A percentile compares a stretch with the other conserved stretches of the same genome.
These are phyloP conservation scores for Dryas alaskensis DNA, from an alignment of 306 rosid genomes.

Conservation along the genomic window DNA sequence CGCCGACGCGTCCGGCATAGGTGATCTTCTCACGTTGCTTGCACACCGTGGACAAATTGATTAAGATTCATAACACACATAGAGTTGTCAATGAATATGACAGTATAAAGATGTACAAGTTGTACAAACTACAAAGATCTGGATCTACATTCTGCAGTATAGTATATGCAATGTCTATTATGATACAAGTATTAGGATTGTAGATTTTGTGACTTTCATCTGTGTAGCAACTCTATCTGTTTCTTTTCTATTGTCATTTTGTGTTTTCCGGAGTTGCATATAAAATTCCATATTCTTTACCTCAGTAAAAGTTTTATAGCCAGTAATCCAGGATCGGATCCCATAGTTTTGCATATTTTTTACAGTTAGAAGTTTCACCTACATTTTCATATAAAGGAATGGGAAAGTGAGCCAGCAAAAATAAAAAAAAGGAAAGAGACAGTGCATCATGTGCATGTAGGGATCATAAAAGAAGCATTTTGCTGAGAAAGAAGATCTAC, in stretches of 20 bases:
- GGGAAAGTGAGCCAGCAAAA: background rate
- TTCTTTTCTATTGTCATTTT: too few relatives aligned
- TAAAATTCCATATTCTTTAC: background rate
- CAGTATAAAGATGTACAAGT: too few relatives aligned
- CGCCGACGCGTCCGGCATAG: background rate
- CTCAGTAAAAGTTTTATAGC: too few relatives aligned
- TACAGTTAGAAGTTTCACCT: background rate
- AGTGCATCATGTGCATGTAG: slow-evolving; percentile 1
- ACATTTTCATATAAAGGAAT: background rate
- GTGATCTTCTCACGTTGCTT: too few relatives aligned
- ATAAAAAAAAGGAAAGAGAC: background rate
- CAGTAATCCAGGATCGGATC: background rate
- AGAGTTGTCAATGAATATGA: too few relatives aligned
- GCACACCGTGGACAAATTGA: background rate
- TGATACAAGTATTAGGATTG: too few relatives aligned
- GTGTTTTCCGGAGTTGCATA: too few relatives aligned
- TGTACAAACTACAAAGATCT: too few relatives aligned
- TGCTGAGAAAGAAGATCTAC: background rate
- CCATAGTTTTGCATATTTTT: background rate
- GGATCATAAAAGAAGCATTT: background rate
- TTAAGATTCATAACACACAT: background rate
- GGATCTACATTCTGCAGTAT: too few relatives aligned
- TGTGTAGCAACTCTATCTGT: too few relatives aligned
- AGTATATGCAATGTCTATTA: too few relatives aligned
- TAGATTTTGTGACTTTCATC: too few relatives aligned